Evolutionary conservation across 306 rosid genomes (phyloP).

Genomic region (Rubus parviflorus): DNA sequence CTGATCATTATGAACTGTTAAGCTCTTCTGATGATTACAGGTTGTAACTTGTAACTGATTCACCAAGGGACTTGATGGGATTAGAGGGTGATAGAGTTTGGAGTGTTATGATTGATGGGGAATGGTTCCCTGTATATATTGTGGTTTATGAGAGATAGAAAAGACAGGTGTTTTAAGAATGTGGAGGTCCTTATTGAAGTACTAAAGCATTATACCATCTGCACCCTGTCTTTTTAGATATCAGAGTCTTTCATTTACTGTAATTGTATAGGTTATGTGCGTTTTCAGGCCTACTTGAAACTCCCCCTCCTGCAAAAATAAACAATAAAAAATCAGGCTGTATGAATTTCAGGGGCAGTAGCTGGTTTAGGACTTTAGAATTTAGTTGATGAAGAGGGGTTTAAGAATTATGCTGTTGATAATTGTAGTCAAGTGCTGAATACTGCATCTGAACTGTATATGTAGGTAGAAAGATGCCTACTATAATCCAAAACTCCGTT

Average conservation of each 20-base stretch:
- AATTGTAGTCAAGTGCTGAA: background rate
- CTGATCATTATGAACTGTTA: background rate
- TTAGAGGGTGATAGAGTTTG: background rate
- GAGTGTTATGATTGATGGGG: background rate
- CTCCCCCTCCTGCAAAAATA: background rate
- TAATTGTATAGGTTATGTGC: background rate
- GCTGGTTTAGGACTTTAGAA: background rate
- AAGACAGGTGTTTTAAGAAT: background rate
- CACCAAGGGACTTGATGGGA: background rate
- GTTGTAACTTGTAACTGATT: background rate
- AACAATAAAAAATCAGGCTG: background rate
- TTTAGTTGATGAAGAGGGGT: background rate
- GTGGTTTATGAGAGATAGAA: background rate
- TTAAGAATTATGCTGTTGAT: background rate
- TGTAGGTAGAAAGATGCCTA: background rate
- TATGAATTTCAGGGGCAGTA: background rate
- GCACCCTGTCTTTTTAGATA: background rate
- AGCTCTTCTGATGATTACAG: background rate
- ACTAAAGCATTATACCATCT: background rate
- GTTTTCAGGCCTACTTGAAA: background rate
- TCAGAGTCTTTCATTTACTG: background rate
- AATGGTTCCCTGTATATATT: background rate
- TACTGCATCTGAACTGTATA: background rate
- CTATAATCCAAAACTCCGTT: background rate
- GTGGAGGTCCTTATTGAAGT: background rate